These are phyloP conservation scores for Batrachochytrium dendrobatidis DNA, from an alignment of 371 early-diverging fungal species.

Conservation along the genomic window DNA sequence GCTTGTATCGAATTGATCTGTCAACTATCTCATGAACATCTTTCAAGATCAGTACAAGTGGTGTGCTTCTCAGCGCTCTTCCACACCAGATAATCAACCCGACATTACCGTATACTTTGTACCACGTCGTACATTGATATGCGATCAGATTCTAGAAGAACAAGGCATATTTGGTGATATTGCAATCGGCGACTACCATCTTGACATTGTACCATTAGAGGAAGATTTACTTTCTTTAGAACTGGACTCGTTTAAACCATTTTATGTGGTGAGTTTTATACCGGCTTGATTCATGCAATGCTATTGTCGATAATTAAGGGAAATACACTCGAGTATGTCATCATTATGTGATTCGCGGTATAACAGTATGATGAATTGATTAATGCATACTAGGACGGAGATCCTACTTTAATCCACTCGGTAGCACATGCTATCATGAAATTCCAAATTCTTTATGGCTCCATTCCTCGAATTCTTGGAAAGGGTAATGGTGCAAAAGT, in stretches of 20 bases:
- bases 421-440: conserved; percentile 79
- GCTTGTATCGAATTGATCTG: background rate
- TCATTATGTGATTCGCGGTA: too few relatives aligned
- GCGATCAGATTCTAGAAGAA: conserved; percentile 83
- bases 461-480: conserved; percentile 81
- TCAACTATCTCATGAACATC: background rate
- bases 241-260: conserved; percentile 67
- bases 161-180: conserved; percentile 83
- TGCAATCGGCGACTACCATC: conserved; percentile 71
- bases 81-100: background rate
- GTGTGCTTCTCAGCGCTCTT: background rate
- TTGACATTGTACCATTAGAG: conserved; percentile 88
- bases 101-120: conserved; percentile 62
- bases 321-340: too few relatives aligned
- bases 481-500: conserved; percentile 81
- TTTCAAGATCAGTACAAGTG: background rate
- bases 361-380: too few relatives aligned
- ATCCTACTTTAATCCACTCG: conserved; percentile 68
- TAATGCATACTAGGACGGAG: conserved; percentile 61
- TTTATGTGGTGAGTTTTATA: conserved; percentile 57
- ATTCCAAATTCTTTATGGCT: conserved; percentile 75
- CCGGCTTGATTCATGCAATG: too few relatives aligned
- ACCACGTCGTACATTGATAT: conserved; percentile 77
- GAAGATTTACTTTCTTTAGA: conserved; percentile 87
- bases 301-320: too few relatives aligned